phyloP scores from a whole-genome alignment of 257 asterid species.

The Solanum peruvianum region DNA sequence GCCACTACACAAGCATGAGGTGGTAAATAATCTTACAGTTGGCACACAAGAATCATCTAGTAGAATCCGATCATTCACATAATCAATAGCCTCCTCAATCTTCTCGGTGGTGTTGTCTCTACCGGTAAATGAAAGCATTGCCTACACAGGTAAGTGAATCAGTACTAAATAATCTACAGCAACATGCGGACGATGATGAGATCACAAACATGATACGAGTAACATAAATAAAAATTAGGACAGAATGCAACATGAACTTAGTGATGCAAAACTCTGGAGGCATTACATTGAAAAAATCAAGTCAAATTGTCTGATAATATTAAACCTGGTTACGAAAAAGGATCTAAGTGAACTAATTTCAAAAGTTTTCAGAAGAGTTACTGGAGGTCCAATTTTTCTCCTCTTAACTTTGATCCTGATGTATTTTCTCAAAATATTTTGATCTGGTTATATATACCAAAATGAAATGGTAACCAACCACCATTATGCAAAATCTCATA shows the following conservation, averaged over 20 bases:
- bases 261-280: background rate
- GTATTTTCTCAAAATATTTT: background rate
- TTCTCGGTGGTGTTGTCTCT: conserved; percentile 41
- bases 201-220: background rate
- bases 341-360: background rate
- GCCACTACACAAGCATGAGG: background rate
- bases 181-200: background rate
- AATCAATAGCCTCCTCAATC: conserved; percentile 55
- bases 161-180: background rate
- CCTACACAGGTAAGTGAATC: conserved; percentile 20
- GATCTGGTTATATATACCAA: background rate
- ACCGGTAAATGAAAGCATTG: conserved; percentile 49
- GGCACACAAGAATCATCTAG: conserved; percentile 21
- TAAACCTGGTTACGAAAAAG: background rate
- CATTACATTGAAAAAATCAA: background rate
- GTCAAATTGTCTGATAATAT: background rate
- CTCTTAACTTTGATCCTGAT: background rate
- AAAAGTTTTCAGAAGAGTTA: background rate
- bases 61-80: conserved; percentile 25
- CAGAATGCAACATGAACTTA: background rate
- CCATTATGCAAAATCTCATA: background rate
- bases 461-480: background rate
- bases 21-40: conserved; percentile 23
- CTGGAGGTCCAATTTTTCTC: background rate
- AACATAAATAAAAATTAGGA: background rate